phyloP scores from a whole-genome alignment of 345 rosid species.

The Hevea brasiliensis region DNA sequence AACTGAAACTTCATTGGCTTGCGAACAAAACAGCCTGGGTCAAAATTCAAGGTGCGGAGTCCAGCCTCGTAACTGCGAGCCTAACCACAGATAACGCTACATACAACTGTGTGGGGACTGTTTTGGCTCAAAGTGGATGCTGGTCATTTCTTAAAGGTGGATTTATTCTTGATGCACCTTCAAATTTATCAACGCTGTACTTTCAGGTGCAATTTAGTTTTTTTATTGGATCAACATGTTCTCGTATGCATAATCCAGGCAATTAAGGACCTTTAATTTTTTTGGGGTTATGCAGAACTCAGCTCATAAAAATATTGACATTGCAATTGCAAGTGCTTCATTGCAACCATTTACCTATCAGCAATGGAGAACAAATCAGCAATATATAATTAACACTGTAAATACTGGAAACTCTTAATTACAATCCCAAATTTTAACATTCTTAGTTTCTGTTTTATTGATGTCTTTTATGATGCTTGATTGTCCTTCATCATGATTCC shows the following conservation, averaged over 20 bases:
- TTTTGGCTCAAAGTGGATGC: slow-evolving; percentile 59
- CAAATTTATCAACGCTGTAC: slow-evolving; percentile 41
- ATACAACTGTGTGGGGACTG: slow-evolving; percentile 63
- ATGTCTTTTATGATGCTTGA: no score
- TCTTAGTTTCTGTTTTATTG: no score
- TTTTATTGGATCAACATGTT: no score
- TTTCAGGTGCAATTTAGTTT: slow-evolving; percentile 45
- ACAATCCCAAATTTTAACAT: background rate
- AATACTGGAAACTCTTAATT: background rate
- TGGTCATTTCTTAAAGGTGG: slow-evolving; percentile 99
- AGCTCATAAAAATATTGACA: slow-evolving; percentile 29
- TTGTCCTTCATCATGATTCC: no score
- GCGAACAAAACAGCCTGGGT: slow-evolving; percentile 57
- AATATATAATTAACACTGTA: slow-evolving; percentile 54
- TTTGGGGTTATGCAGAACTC: slow-evolving; percentile 36
- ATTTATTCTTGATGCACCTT: slow-evolving; percentile 55
- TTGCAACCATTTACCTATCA: slow-evolving; percentile 70
- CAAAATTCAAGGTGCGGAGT: slow-evolving; percentile 48
- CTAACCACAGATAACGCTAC: slow-evolving; percentile 47
- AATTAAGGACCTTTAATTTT: background rate
- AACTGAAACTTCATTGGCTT: no score
- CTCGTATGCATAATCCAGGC: no score
- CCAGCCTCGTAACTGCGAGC: slow-evolving; percentile 60
- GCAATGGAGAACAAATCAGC: slow-evolving; percentile 71
- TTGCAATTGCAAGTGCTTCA: slow-evolving; percentile 49